Base-by-base conservation (phyloP, 306 rosid species). In the Inga leiocalycina region DNA sequence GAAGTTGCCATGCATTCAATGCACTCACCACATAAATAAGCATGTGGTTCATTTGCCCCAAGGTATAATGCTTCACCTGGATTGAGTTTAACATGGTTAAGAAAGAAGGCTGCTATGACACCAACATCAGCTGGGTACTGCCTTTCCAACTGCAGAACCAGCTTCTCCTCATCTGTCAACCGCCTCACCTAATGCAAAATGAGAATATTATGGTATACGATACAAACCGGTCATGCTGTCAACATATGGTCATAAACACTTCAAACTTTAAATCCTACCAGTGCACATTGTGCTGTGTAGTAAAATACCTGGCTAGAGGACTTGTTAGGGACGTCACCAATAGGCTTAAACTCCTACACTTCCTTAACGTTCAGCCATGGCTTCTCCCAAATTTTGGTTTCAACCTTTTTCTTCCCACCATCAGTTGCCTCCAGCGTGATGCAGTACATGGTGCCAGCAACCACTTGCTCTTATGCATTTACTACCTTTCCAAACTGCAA, bases 1-100 rank as follows among this genome's bases (percentile, higher is more conserved):
- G 99, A 94, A 80, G 99, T 94, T 34, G 99, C 99, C 99, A 96
- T 96, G 86, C 99, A 96, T 77, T 96, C 98, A 22, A 96, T 14
- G 69, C 97, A 94, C 75, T 91, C 98, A 2, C 99, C 99, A 1
- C 81, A 86, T 70, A 94, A 73, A 82, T 96, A 96, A 37, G 99
- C 97, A 79, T 96, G 99, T 0, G 97, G 99, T 82, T 94, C 99
- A 34, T 96, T 94, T 75, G 97, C 91, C 6, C 98, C 97, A 2
- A 96, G 92, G 84, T 83, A 87, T 66, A 96, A 83, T 19, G 99
- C 98, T 88, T 96, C 99, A 13, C 98, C 97, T 0, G 99, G 97
- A 62, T 81, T 89, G 59, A 96, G 99, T 83, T 89, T 96, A 62
- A 96, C 95, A 81, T 88, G 84, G 85, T 96, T 96, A n/a, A 96